Evolutionary conservation across 352 stramenopile genomes (phyloP), one percentile per base, ranked within the genome.

Genomic region (Phytophthora fragariae): DNA sequence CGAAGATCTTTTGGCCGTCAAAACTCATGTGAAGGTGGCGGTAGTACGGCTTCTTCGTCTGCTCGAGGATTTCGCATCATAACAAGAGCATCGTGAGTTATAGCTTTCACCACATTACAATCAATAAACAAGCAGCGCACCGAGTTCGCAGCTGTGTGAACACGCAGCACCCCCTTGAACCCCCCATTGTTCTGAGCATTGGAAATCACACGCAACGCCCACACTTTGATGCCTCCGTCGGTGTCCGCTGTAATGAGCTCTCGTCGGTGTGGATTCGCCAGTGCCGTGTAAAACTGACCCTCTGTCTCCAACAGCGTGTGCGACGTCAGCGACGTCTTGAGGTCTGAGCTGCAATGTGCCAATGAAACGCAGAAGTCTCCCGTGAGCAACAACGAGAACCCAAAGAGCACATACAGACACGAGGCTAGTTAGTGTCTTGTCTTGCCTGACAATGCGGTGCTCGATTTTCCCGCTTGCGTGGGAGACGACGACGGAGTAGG

Each of bases 221-320:
- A 91, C 2, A 86, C 78, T 61, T 87, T 88, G n/a, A 89, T 67
- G 5, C 83, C 81, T 24, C 83, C 83, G 12, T 86, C 76, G 2
- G 81, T 77, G 54, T 91, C 83, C 5, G 77, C 66, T 33, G 83
- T 88, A 60, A 89, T 73, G 29, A 89, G 55, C 52, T 89, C 82
- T 31, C 73, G 70, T 33, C 84, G 79, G 47, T 67, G 37, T 9
- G 70, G n/a, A 71, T 91, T 91, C 8, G 57, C 63, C n/a, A 86
- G 57, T 1, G 68, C 62, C 39, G 76, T 77, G 60, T 72, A 76
- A 35, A 89, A 77, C 7, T 75, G 35, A 14, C 68, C 76, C 8
- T 61, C 55, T 21, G 70, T 70, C 8, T 79, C 73, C 49, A 85
- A 29, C 3, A 79, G 47, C 21, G 41, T 62, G 50, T 89, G 81